Conservation (phyloP, 306 rosid species). For the Vicia sativa region DNA sequence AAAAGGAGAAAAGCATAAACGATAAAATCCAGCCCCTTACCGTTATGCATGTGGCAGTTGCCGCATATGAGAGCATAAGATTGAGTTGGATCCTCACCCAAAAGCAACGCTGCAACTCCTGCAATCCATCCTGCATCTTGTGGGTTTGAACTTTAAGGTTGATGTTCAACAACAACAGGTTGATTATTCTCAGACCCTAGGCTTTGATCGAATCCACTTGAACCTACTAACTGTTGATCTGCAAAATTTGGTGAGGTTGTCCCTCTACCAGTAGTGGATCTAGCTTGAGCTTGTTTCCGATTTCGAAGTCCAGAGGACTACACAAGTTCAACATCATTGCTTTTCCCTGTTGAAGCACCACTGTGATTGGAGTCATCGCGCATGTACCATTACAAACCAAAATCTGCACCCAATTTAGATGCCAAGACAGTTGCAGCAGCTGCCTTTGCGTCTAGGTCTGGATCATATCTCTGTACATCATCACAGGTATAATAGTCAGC, state of each 20-base stretch:
- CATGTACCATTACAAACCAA: constrained; percentile 73
- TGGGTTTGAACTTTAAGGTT: constrained; percentile 62
- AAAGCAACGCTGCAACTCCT: constrained; percentile 90
- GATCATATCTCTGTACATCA: constrained; percentile 80
- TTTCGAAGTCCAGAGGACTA: constrained; percentile 84
- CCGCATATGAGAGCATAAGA: constrained; percentile 98
- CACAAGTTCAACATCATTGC: constrained; percentile 74
- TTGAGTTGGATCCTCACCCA: constrained; percentile 95
- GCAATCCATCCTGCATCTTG: constrained; percentile 96
- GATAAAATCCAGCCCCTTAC: constrained; percentile 52
- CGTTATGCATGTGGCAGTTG: constrained; percentile 97
- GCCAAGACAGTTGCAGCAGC: constrained; percentile 98
- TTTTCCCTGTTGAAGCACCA: constrained; percentile 58
- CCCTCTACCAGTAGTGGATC: constrained; percentile 52
- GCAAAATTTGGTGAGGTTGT: constrained; percentile 38
- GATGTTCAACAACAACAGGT: constrained; percentile 64
- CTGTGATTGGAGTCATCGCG: constrained; percentile 60
- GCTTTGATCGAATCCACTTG: constrained; percentile 47
- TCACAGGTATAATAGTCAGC: constrained; percentile 28
- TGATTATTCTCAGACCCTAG: constrained; percentile 55
- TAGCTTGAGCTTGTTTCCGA: constrained; percentile 57
- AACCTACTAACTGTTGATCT: constrained; percentile 53
- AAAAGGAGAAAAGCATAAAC: no score
- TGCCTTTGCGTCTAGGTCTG: constrained; percentile 99
- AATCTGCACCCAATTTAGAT: constrained; percentile 92